A percentile compares a stretch with the other conserved stretches of the same genome.
Evolutionary conservation across 768 basidiomycete species (phyloP).

Genomic region (Calocera viscosa): DNA sequence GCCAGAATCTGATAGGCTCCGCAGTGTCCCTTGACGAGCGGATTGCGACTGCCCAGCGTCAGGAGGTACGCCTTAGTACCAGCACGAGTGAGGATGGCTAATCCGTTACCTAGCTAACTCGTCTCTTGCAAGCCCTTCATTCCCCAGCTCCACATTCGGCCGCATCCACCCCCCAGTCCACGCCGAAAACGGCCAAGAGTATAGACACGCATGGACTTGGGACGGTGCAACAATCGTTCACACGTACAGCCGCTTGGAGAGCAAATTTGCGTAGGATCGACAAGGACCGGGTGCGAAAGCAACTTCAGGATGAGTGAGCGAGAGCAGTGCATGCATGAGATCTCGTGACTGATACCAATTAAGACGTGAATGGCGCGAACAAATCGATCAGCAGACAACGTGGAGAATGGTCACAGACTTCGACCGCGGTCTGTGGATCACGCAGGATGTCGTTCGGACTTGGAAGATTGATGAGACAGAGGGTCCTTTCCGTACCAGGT

Average conservation of each 20-base stretch:
- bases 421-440: constrained; percentile 76
- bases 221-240: constrained; percentile 48
- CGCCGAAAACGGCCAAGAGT: neutral
- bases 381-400: constrained; percentile 31
- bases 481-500: constrained; percentile 79
- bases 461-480: constrained; percentile 90
- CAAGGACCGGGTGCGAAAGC: constrained; percentile 57
- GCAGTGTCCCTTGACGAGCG: constrained; percentile 6
- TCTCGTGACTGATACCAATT: neutral
- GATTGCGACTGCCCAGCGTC: neutral
- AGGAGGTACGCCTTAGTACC: neutral
- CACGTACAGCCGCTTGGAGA: constrained; percentile 60
- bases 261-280: constrained; percentile 55
- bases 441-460: constrained; percentile 33
- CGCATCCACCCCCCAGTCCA: neutral
- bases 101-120: neutral
- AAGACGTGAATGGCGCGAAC: constrained; percentile 68
- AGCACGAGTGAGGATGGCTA: no score
- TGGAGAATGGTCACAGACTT: constrained; percentile 51
- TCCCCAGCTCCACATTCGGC: neutral
- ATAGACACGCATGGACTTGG: constrained; percentile 19
- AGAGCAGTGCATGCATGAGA: neutral
- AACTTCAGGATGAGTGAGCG: constrained; percentile 55
- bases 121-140: neutral
- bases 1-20: neutral